Conservation (phyloP, 495 filamentous ascomycete species). For the Penicillium mononematosum region DNA sequence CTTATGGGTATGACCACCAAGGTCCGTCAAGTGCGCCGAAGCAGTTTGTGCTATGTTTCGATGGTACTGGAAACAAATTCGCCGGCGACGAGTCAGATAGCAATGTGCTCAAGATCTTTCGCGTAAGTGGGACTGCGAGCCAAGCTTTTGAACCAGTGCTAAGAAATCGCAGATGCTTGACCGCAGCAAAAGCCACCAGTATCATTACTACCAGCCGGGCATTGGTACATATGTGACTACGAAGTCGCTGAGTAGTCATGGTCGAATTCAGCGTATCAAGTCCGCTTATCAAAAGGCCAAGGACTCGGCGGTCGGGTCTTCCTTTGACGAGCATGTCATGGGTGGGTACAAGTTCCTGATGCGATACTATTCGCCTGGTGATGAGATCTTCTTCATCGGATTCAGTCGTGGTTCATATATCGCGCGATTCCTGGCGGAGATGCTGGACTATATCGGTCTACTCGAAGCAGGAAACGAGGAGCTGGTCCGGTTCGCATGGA, state of each 20-base stretch:
- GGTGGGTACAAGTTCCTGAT: conserved; percentile 87
- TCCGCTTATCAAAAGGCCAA: conserved; percentile 81
- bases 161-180: conserved; percentile 49
- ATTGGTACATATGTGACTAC: conserved; percentile 82
- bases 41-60: conserved; percentile 79
- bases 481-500: conserved; percentile 82
- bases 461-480: conserved; percentile 85
- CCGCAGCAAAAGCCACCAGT: conserved; percentile 49
- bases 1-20: conserved; percentile 11
- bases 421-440: conserved; percentile 80
- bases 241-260: conserved; percentile 63
- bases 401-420: conserved; percentile 88
- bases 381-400: conserved; percentile 80
- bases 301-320: conserved; percentile 79
- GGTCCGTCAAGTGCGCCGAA: conserved; percentile 32
- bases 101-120: conserved; percentile 86
- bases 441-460: conserved; percentile 81
- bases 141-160: conserved; percentile 1
- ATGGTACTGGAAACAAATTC: conserved; percentile 89
- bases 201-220: conserved; percentile 57
- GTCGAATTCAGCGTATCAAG: conserved; percentile 60
- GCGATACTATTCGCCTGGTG: conserved; percentile 77
- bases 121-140: conserved; percentile 33
- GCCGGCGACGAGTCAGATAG: conserved; percentile 76
- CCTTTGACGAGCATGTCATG: conserved; percentile 80